A percentile compares a stretch with the other conserved stretches of the same genome.
phyloP scores from a whole-genome alignment of 257 asterid species.

The Striga asiatica region DNA sequence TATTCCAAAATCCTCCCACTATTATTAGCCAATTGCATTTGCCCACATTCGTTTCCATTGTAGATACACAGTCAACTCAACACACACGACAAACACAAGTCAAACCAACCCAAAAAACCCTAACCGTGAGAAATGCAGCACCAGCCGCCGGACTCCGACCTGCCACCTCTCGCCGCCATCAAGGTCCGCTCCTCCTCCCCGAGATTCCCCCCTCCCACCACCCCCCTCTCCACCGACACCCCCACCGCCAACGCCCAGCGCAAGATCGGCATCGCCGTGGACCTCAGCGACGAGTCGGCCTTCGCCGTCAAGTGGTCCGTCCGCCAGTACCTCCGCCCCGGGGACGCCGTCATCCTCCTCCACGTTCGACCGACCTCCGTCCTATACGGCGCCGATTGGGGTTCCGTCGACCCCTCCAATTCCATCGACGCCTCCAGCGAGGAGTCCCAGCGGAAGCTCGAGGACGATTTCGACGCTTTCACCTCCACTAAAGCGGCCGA shows the following conservation, averaged over 20 bases:
- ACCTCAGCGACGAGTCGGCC: constrained; percentile 76
- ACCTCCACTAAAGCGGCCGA: constrained; percentile 64
- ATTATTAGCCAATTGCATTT: constrained; percentile 7
- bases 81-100: neutral
- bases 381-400: constrained; percentile 92
- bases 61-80: no score
- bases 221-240: constrained; percentile 55
- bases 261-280: constrained; percentile 82
- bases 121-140: constrained; percentile 38
- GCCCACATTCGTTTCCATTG: neutral
- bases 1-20: constrained; percentile 7
- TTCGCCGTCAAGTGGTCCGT: constrained; percentile 88
- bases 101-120: constrained; percentile 27
- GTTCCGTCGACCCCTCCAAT: constrained; percentile 68
- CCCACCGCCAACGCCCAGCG: constrained; percentile 81
- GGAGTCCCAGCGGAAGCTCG: constrained; percentile 61
- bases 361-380: constrained; percentile 91
- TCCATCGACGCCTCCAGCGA: constrained; percentile 52
- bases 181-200: constrained; percentile 86
- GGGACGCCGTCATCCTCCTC: constrained; percentile 67
- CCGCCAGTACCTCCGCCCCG: constrained; percentile 69
- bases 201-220: constrained; percentile 66
- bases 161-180: constrained; percentile 72
- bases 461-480: constrained; percentile 65
- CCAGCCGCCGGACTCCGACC: constrained; percentile 57